Evolutionary conservation across 2,329 filamentous ascomycete species (phyloP).

Genomic region (Aquanectria penicillioides): DNA sequence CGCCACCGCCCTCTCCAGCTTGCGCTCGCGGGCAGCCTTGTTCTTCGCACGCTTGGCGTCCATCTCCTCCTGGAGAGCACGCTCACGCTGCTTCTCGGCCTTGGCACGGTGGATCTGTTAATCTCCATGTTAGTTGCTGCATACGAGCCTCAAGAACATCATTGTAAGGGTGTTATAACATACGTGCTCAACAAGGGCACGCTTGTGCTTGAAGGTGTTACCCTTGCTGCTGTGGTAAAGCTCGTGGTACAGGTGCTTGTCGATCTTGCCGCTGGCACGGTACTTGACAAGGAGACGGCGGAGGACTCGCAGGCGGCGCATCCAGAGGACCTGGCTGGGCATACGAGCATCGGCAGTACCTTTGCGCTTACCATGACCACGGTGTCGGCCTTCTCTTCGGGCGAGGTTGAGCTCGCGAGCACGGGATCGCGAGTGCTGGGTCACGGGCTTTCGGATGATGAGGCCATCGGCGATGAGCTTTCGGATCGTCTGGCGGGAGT

Average conservation of each 20-base stretch:
- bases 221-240: conserved; percentile 99
- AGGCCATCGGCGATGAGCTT: conserved; percentile 99
- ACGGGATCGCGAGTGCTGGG: conserved; percentile 98
- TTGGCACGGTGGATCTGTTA: conserved; percentile 98
- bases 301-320: conserved; percentile 99
- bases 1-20: conserved; percentile 87
- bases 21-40: conserved; percentile 99
- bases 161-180: conserved; percentile 55
- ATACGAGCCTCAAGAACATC: not conserved
- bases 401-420: conserved; percentile 95
- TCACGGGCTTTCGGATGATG: conserved; percentile 99
- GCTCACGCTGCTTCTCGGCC: conserved; percentile 98
- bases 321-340: conserved; percentile 98
- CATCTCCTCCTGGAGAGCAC: conserved; percentile 98
- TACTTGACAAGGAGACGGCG: conserved; percentile 99
- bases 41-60: conserved; percentile 99
- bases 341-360: conserved; percentile 99
- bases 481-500: conserved; percentile 99
- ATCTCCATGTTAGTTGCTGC: conserved; percentile 30
- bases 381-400: conserved; percentile 95
- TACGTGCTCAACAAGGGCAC: conserved; percentile 99
- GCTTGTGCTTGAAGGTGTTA: conserved; percentile 99
- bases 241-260: conserved; percentile 99
- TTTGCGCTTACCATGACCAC: conserved; percentile 99
- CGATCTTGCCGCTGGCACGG: conserved; percentile 99